Evolutionary conservation across 306 rosid species (phyloP).

Genomic region (Comarum palustre): DNA sequence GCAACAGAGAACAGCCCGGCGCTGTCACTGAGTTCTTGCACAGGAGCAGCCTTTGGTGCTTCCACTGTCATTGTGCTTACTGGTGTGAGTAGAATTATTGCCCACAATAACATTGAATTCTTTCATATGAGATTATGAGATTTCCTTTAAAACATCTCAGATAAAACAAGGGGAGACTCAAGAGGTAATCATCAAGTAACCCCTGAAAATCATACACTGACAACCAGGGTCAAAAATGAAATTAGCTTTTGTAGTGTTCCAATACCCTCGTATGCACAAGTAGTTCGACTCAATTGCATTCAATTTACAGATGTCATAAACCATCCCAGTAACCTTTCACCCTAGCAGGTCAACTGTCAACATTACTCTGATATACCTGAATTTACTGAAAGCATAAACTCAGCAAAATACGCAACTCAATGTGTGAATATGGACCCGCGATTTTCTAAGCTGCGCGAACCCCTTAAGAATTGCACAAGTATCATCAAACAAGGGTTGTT

Average conservation of each 20-base stretch:
- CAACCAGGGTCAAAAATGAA: not conserved
- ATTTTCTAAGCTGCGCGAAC: not conserved
- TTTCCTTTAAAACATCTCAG: too few species aligned
- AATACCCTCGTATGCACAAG: constrained; percentile 34
- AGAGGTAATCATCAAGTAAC: too few species aligned
- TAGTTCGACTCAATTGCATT: constrained; percentile 12
- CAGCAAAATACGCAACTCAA: constrained; percentile 18
- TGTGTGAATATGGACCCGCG: not conserved
- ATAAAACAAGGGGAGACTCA: too few species aligned
- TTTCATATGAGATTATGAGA: too few species aligned
- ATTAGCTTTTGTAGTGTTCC: constrained; percentile 22
- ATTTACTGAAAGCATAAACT: not conserved
- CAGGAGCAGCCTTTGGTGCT: too few species aligned
- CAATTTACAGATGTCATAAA: constrained; percentile 37
- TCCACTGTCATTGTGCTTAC: too few species aligned
- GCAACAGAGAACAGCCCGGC: too few species aligned
- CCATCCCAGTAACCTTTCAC: constrained; percentile 19
- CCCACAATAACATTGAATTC: too few species aligned
- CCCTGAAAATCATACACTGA: too few species aligned
- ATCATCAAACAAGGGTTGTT: constrained; percentile 4
- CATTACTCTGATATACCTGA: not conserved
- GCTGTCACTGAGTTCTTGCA: too few species aligned
- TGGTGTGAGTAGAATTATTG: too few species aligned
- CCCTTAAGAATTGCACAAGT: too few species aligned
- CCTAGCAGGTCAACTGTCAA: constrained; percentile 9